phyloP scores from a whole-genome alignment of 108 stramenopile species.

The Nitzschia palea region DNA sequence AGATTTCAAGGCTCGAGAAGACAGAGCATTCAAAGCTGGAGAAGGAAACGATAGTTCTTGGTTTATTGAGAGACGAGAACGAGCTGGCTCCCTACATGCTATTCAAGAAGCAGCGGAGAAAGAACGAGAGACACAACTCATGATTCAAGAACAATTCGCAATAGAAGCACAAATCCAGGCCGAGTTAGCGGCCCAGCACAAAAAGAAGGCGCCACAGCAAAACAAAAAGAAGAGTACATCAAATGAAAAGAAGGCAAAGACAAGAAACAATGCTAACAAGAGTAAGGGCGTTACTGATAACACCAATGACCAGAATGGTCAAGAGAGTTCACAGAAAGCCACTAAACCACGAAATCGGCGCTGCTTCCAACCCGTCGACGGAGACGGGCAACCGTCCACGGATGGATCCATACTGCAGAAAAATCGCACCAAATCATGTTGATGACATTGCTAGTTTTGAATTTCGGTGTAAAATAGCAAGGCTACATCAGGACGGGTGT shows the following conservation, averaged over 20 bases:
- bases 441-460: too few relatives aligned
- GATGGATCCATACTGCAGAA: too few relatives aligned
- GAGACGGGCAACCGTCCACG: too few relatives aligned
- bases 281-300: too few relatives aligned
- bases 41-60: slow-evolving; percentile 43
- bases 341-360: too few relatives aligned
- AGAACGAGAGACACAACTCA: slow-evolving; percentile 44
- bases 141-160: slow-evolving; percentile 71
- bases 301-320: too few relatives aligned
- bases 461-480: too few relatives aligned
- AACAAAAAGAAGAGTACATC: neutral
- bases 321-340: too few relatives aligned
- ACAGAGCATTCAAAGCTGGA: slow-evolving; percentile 39
- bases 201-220: neutral
- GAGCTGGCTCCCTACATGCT: slow-evolving; percentile 72
- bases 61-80: slow-evolving; percentile 73
- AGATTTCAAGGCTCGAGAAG: slow-evolving; percentile 49
- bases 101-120: slow-evolving; percentile 60
- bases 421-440: too few relatives aligned
- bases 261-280: neutral
- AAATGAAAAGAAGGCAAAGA: neutral
- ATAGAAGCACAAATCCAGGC: slow-evolving; percentile 68
- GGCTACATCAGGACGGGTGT: too few relatives aligned
- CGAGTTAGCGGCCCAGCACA: slow-evolving; percentile 16
- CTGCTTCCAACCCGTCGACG: too few relatives aligned